Evolutionary conservation across 225 moss, liverwort and hornwort species (phyloP), one percentile per base, ranked within the genome.

Genomic region (Pleurozium schreberi): DNA sequence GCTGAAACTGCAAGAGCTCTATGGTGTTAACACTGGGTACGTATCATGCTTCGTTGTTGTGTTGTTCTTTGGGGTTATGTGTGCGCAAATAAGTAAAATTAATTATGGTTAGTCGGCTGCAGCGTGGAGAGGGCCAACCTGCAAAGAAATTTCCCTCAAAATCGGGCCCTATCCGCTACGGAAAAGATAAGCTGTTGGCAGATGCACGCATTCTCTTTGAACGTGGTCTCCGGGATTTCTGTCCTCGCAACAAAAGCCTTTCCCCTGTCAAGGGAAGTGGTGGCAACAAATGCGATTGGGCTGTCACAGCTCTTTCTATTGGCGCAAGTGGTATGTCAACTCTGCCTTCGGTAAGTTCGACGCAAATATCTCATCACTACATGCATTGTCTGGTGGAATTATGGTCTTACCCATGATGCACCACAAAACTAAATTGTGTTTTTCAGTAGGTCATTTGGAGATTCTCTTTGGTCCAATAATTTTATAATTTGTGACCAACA

Each of bases 11-110:
- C 98, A 98, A 88, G 96, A 95, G 62, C 92, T 95, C 53, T 97
- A 95, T 86, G 97, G 96, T 79, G 89, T 93, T 61, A 97, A 97
- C 85, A 95, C 96, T 75, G 96, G 98, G 96, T 98, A 92, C 83
- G 90, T 68, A 68, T n/a, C 71, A 45, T 45, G 84, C 22, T 76
- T 59, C 47, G 20, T 80, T 83, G 53, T 66, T 86, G 43, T 84
- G 47, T 81, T 81, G 45, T 57, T n/a, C 26, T 57, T 78, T 58
- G 49, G 17, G 40, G 30, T 68, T 50, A 34, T 23, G 18, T 61
- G 26, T 12, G 30, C 73, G 67, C n/a, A 47, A 47, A 86, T 85
- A 64, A 70, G 58, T 62, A 79, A 85, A 8, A 42, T 55, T 63
- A 43, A 38, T 66, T 80, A 27, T 73, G 79, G 61, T 86, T 49